A percentile compares a stretch with the other conserved stretches of the same genome.
phyloP scores from a whole-genome alignment of 2,329 filamentous ascomycete species.

The Xylaria sp. region DNA sequence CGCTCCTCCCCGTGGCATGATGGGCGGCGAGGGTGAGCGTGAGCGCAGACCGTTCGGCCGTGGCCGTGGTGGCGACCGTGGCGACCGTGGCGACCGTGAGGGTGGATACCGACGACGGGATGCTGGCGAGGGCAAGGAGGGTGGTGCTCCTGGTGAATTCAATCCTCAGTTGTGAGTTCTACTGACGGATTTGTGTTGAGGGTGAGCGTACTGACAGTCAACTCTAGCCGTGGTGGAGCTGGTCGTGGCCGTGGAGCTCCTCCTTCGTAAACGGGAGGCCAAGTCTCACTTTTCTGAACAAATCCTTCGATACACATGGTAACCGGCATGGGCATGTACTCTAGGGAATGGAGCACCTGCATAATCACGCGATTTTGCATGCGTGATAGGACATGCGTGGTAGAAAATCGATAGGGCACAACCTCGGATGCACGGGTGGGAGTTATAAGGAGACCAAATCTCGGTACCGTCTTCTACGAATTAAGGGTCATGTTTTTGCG shows the following conservation, averaged over 20 bases:
- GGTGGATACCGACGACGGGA: slow-evolving; percentile 93
- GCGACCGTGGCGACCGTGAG: slow-evolving; percentile 79
- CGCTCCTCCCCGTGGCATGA: slow-evolving; percentile 97
- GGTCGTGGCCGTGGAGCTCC: slow-evolving; percentile 87
- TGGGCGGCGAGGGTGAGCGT: slow-evolving; percentile 83
- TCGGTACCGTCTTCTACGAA: slow-evolving; percentile 45
- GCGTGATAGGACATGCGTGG: slow-evolving; percentile 52
- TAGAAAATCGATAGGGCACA: slow-evolving; percentile 51
- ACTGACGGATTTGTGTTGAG: slow-evolving; percentile 1
- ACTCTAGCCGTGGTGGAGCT: slow-evolving; percentile 77
- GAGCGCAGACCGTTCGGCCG: slow-evolving; percentile 85
- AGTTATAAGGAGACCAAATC: slow-evolving; percentile 46
- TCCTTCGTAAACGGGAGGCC: slow-evolving; percentile 61
- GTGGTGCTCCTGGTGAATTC: slow-evolving; percentile 89
- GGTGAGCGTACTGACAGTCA: slow-evolving; percentile 25
- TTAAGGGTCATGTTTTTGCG: slow-evolving; percentile 45
- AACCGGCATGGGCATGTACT: slow-evolving; percentile 44
- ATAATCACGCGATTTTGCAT: slow-evolving; percentile 53
- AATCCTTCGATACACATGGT: slow-evolving; percentile 43
- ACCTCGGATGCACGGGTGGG: slow-evolving; percentile 51
- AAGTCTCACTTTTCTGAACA: slow-evolving; percentile 48
- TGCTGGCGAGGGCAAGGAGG: slow-evolving; percentile 86
- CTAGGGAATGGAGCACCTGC: slow-evolving; percentile 49
- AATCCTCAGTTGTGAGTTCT: slow-evolving; percentile 81
- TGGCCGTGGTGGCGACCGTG: slow-evolving; percentile 72